phyloP scores from a whole-genome alignment of 345 rosid genomes.

The Microthlaspi erraticum region DNA sequence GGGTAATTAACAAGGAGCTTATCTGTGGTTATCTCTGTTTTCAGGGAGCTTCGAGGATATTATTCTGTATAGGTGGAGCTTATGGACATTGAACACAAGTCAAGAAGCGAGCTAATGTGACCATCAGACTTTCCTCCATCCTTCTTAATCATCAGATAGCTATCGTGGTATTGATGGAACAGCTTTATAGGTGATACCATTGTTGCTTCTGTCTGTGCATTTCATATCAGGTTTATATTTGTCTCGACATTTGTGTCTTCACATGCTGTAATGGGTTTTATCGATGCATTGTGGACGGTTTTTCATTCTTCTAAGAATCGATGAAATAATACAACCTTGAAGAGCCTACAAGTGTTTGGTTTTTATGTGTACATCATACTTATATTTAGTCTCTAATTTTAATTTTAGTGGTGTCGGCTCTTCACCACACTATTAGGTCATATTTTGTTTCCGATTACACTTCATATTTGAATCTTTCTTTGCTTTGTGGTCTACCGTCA shows the following conservation, averaged over 20 bases:
- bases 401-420: too few species aligned
- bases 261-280: conserved; percentile 10
- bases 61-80: conserved; percentile 88
- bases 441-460: too few species aligned
- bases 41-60: conserved; percentile 82
- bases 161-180: conserved; percentile 78
- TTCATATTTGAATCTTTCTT: too few species aligned
- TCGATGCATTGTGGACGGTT: too few species aligned
- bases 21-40: conserved; percentile 23
- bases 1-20: conserved; percentile 1
- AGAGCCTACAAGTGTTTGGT: too few species aligned
- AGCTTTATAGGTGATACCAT: conserved; percentile 71
- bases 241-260: background rate
- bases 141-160: conserved; percentile 92
- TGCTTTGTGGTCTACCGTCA: too few species aligned
- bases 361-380: too few species aligned
- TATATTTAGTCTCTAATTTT: too few species aligned
- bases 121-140: conserved; percentile 80
- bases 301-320: too few species aligned
- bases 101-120: conserved; percentile 63
- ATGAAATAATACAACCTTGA: too few species aligned
- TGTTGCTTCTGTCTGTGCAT: conserved; percentile 14
- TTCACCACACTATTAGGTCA: too few species aligned
- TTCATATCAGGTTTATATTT: background rate
- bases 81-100: conserved; percentile 80